Evolutionary conservation across 306 rosid species (phyloP).

Genomic region (Prunus armeniaca): DNA sequence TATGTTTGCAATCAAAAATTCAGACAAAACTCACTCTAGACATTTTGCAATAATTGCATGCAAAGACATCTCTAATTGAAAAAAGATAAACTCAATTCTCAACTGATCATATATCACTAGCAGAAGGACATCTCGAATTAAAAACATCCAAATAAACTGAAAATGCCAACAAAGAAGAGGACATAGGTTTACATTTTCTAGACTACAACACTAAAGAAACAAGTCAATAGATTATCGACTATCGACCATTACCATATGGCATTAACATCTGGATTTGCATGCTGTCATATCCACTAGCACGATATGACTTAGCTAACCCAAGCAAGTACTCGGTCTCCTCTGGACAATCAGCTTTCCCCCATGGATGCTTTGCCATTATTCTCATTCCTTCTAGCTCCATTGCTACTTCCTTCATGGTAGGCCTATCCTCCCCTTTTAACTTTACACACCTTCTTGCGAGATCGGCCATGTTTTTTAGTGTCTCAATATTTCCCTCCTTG

Average conservation of each 20-base stretch:
- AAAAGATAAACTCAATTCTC: too few relatives aligned
- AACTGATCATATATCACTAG: too few relatives aligned
- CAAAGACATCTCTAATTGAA: too few relatives aligned
- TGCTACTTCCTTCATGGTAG: constrained; percentile 12
- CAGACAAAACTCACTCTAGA: too few relatives aligned
- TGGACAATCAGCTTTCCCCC: not conserved
- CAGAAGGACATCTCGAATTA: too few relatives aligned
- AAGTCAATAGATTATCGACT: not conserved
- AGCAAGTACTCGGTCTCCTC: not conserved
- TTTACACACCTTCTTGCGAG: constrained; percentile 7
- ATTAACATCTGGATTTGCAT: not conserved
- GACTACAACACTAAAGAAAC: too few relatives aligned
- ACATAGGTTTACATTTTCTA: too few relatives aligned
- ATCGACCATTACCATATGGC: not conserved
- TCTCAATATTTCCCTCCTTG: constrained; percentile 1
- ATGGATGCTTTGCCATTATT: not conserved
- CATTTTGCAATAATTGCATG: too few relatives aligned
- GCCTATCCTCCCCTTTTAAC: not conserved
- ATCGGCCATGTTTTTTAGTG: not conserved
- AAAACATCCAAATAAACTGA: too few relatives aligned
- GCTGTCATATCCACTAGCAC: not conserved
- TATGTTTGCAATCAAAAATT: too few relatives aligned
- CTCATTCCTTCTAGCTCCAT: not conserved
- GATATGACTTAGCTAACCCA: not conserved
- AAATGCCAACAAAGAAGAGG: too few relatives aligned